Base-by-base conservation (phyloP, 2,329 filamentous ascomycete species). In the Claviceps maximensis region DNA sequence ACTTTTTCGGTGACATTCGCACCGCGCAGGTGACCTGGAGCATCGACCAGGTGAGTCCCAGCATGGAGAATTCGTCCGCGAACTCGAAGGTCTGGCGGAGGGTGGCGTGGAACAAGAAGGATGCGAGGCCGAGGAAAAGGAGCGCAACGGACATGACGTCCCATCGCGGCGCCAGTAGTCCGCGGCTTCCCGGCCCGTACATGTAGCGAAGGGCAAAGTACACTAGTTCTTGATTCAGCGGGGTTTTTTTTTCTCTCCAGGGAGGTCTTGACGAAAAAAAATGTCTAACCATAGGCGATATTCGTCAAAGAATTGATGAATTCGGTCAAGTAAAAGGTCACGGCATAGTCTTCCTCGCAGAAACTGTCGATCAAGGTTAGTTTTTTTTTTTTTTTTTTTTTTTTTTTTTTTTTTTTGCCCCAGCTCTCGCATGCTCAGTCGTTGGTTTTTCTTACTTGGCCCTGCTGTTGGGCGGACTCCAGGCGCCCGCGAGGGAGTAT, bases 11-110 rank as follows among this genome's bases (percentile, higher is more conserved):
- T 6, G 73, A 63, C 29, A 74, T 70, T 45, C 72, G 67, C 38
- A 70, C 67, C 13, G 72, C 74, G 53, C 72, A 69, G 4, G 75
- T 63, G 49, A 73, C 72, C 48, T 78, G 74, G 5, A 81, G 67
- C 52, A 81, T 69, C 0, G 75, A 68, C 55, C 73, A 75, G 23
- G 71, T 71, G 4, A 80, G 70, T 13, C 76, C 63, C 31, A 80
- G 71, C 78, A 80, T 81, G 52, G 76, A 75, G n/a, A 81, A 65
- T 58, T 82, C 78, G 58, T 82, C 79, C 56, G 70, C 71, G 54
- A 72, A 73, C 57, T 75, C 68, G 6, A 71, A 61, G 1, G 60
- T 60, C 49, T 72, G 70, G 51, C 66, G 71, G 19, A 75, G 65
- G 8, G 70, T 69, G 33, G 71, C 72, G 57, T 76, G 74, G 58